Evolutionary conservation across 208 protist genomes (phyloP), one percentile per base, ranked within the genome.

Genomic region (Trichomonas gallinae): DNA sequence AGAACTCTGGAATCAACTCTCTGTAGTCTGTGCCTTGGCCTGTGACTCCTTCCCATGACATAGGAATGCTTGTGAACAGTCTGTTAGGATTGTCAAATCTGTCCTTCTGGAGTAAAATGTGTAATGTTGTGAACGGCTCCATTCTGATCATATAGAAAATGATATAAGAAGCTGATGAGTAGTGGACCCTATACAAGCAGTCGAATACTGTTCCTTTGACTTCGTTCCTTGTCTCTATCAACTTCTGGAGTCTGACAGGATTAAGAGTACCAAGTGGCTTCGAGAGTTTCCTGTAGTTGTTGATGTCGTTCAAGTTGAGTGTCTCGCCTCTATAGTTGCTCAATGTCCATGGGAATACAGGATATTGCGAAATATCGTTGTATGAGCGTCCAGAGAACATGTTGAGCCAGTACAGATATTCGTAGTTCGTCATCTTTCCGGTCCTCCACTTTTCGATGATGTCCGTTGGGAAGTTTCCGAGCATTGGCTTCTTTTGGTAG

Each of bases 1-100:
- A 96, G 21, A 96, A 82, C 36, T 96, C 49, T 11, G 93, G 93
- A 83, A 96, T 81, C 26, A 96, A 31, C 45, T 96, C 93, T 82
- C 36, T 72, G 36, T 42, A 63, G 46, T 96, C 93, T 46, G 8
- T n/a, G 0, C 8, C 26, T 15, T 1, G 0, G 15, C 46, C 38
- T 83, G 38, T 44, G 63, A 44, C 13, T 0, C 0, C 1, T 0
- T 72, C 45, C 45, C 49, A 96, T 44, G 49, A 11, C 0, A 21
- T 83, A 13, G 10, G 93, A 42, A 96, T 36, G 31, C 26, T 42
- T 34, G 31, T 31, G 44, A 96, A 96, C 3, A 96, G 34, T 38
- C 93, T 21, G 42, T 72, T 26, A 17, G 93, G 93, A 46, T 82
- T 17, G 34, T 96, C 93, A 44, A 96, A 96, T 23, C 49, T 49